A percentile compares a stretch with the other conserved stretches of the same genome.
phyloP scores from a whole-genome alignment of 805 yeast species.

The Kregervanrija delftensis region DNA sequence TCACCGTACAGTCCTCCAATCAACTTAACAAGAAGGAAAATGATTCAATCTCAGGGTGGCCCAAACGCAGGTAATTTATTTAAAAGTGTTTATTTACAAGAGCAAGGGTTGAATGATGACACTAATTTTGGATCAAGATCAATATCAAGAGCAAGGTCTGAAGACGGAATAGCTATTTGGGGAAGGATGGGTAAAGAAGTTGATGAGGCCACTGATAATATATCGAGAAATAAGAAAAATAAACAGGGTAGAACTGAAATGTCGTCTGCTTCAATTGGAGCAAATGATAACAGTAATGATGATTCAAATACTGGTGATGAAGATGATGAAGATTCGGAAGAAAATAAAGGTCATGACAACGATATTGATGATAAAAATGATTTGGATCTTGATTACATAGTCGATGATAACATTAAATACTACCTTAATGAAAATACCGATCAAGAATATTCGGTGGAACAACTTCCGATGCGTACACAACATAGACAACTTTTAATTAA shows the following conservation, averaged over 20 bases:
- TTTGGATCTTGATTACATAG: not conserved
- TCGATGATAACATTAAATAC: not conserved
- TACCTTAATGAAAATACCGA: not conserved
- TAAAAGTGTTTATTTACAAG: not conserved
- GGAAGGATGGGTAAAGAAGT: no score
- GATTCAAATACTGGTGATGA: not conserved
- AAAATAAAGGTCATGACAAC: not conserved
- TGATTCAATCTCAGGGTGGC: not conserved
- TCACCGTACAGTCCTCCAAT: not conserved
- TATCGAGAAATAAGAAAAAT: no score
- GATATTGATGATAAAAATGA: not conserved
- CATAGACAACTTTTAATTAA: slow-evolving; percentile 23
- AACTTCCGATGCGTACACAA: slow-evolving; percentile 23
- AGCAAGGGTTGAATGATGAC: slow-evolving; percentile 9
- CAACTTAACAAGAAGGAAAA: not conserved
- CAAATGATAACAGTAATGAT: not conserved
- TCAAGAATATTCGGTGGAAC: not conserved
- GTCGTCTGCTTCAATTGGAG: not conserved
- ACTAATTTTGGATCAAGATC: slow-evolving; percentile 9
- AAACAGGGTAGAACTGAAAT: not conserved
- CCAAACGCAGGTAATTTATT: not conserved
- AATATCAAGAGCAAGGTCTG: not conserved
- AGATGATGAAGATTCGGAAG: not conserved
- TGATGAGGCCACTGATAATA: no score
- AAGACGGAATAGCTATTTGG: not conserved